Base-by-base conservation (phyloP, 2,329 filamentous ascomycete genomes). In the Ophiostoma piceae region DNA sequence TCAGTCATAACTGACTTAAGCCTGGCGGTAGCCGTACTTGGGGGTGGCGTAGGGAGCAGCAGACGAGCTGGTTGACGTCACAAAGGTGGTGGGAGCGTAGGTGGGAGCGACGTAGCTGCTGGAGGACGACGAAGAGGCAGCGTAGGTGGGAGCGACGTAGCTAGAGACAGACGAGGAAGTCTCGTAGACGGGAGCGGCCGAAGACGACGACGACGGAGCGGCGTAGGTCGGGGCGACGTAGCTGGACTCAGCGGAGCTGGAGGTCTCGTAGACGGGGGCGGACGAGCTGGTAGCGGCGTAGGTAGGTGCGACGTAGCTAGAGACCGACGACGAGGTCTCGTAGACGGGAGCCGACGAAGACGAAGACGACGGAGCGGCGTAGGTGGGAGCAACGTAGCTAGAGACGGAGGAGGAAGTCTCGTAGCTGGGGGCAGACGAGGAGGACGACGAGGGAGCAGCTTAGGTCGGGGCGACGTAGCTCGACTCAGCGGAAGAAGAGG, bases 21-120 rank as follows among this genome's bases (percentile, higher is more conserved):
- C 43, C 43, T n/a, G 51, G 22, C 22, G 22, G 51, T 57, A 57
- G 22, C 51, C 51, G 51, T 57, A 22, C n/a, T 57, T 57, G 51
- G 51, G 51, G 11, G 51, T 57, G 1, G 16, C n/a, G 16, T 57
- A 26, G 8, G 22, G n/a, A 26, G 51, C 51, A 9, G 22, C 51
- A n/a, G 51, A 22, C n/a, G 51, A 57, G 51, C 51, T 57, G n/a
- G 51, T 22, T n/a, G 22, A 57, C n/a, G n/a, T 57, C 51, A 57
- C 51, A 57, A 26, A 57, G 3, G 51, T 26, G 11, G 22, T 22
- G n/a, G 51, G 51, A 26, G 22, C 51, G 22, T 26, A 57, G 8
- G 51, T 57, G n/a, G 51, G 51, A 57, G 51, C 51, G 22, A 57
- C 35, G 35, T 35, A 35, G 35, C 35, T 35, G 26, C 26, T 29